Evolutionary conservation across 208 protist genomes (phyloP).

Genomic region (Strigomonas culicis): DNA sequence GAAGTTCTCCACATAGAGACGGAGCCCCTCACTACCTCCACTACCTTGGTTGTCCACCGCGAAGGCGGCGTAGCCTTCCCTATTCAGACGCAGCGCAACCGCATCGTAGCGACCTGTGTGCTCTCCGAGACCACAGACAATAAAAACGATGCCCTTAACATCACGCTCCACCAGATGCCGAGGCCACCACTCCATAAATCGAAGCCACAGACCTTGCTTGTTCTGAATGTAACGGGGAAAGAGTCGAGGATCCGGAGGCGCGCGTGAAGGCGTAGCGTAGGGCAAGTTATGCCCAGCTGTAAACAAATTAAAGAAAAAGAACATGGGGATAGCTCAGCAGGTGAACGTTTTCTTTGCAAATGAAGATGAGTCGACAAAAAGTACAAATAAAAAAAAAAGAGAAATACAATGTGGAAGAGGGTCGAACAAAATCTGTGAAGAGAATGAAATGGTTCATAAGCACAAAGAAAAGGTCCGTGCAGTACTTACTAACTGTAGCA

Average conservation of each 20-base stretch:
- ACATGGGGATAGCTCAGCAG: not conserved
- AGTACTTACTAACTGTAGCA: not conserved
- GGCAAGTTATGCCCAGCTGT: constrained; percentile 25
- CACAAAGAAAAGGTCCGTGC: not conserved
- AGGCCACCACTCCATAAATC: constrained; percentile 69
- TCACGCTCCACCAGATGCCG: constrained; percentile 12
- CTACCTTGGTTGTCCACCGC: constrained; percentile 72
- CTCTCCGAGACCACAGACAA: constrained; percentile 70
- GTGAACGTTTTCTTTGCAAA: not conserved
- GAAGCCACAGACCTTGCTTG: constrained; percentile 65
- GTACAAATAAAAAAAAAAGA: constrained; percentile 10
- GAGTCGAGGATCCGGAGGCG: constrained; percentile 49
- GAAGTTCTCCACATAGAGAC: constrained; percentile 70
- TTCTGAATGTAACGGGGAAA: constrained; percentile 80
- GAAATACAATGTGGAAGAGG: not conserved
- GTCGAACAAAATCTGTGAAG: not conserved
- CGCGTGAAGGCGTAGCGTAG: constrained; percentile 39
- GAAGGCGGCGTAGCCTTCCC: constrained; percentile 50
- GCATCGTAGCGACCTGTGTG: constrained; percentile 72
- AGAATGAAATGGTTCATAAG: not conserved
- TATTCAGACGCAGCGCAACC: constrained; percentile 44
- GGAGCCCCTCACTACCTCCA: constrained; percentile 67
- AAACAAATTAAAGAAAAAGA: constrained; percentile 3
- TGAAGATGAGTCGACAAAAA: not conserved
- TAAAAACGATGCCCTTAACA: constrained; percentile 49